These are phyloP conservation scores for Rhizopus arrhizus DNA, from an alignment of 371 early-diverging fungal genomes.

Conservation along the genomic window DNA sequence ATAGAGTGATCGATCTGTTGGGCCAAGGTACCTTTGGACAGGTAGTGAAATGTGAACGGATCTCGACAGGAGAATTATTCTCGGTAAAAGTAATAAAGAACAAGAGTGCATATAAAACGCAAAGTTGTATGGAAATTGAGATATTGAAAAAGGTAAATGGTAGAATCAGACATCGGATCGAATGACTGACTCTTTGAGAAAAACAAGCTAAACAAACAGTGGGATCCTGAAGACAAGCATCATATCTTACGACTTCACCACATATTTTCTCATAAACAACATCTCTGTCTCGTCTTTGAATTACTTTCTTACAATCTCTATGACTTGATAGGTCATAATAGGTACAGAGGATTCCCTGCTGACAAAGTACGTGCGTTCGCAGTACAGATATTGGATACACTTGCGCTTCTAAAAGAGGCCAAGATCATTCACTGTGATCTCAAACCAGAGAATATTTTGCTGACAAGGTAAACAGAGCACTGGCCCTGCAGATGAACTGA, in stretches of 20 bases:
- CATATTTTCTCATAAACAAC: slow-evolving; percentile 90
- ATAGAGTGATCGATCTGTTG: slow-evolving; percentile 85
- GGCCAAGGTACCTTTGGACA: slow-evolving; percentile 99
- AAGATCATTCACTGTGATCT: slow-evolving; percentile 97
- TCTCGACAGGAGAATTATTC: slow-evolving; percentile 81
- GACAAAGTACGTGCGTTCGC: slow-evolving; percentile 83
- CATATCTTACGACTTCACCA: slow-evolving; percentile 86
- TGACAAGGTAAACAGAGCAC: slow-evolving; percentile 44
- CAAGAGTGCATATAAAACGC: slow-evolving; percentile 89
- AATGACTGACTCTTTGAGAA: background rate
- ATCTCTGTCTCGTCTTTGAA: slow-evolving; percentile 96
- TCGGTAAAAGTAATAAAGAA: slow-evolving; percentile 98
- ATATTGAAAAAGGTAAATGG: slow-evolving; percentile 76
- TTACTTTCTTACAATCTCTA: slow-evolving; percentile 93
- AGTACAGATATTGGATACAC: slow-evolving; percentile 85
- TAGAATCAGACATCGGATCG: background rate
- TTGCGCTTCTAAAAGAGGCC: slow-evolving; percentile 80
- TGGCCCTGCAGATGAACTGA: background rate
- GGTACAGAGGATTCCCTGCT: slow-evolving; percentile 86
- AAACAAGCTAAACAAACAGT: slow-evolving; percentile 72
- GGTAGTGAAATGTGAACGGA: slow-evolving; percentile 91
- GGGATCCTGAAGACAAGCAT: slow-evolving; percentile 78
- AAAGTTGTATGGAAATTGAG: slow-evolving; percentile 93
- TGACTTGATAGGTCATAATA: slow-evolving; percentile 93
- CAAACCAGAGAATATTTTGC: slow-evolving; percentile 96